Conservation (phyloP, 2,329 filamentous ascomycete species). For the Penicillium sp. region DNA sequence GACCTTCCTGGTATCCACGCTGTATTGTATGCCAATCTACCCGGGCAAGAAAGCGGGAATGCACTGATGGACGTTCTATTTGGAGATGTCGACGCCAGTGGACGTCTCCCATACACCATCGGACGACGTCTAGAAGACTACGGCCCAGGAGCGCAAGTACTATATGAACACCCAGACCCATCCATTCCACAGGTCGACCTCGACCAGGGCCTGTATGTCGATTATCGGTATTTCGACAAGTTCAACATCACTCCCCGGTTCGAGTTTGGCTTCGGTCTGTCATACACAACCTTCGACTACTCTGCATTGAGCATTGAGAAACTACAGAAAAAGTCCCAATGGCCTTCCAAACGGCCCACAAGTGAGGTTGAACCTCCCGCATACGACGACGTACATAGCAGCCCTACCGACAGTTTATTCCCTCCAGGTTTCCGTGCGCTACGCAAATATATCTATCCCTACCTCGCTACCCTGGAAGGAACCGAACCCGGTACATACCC, state of each 20-base stretch:
- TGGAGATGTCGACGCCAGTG: constrained; percentile 72
- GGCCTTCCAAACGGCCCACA: constrained; percentile 43
- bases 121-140: constrained; percentile 73
- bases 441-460: constrained; percentile 71
- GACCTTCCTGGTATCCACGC: constrained; percentile 73
- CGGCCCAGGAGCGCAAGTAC: constrained; percentile 65
- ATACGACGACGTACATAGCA: constrained; percentile 56
- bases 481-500: constrained; percentile 44
- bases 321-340: constrained; percentile 48
- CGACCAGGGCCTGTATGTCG: constrained; percentile 77
- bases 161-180: constrained; percentile 66
- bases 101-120: constrained; percentile 85
- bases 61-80: constrained; percentile 77
- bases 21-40: constrained; percentile 78
- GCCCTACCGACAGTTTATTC: constrained; percentile 57
- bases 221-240: constrained; percentile 88
- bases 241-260: constrained; percentile 70
- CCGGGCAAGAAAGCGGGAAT: constrained; percentile 81
- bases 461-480: constrained; percentile 54
- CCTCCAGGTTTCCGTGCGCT: constrained; percentile 60
- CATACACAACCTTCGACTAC: constrained; percentile 72
- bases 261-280: constrained; percentile 82
- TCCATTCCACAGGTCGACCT: constrained; percentile 75
- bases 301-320: constrained; percentile 50
- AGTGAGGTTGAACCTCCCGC: constrained; percentile 48